Conservation (phyloP, 208 protist genomes). For the Zelonia costaricensis region DNA sequence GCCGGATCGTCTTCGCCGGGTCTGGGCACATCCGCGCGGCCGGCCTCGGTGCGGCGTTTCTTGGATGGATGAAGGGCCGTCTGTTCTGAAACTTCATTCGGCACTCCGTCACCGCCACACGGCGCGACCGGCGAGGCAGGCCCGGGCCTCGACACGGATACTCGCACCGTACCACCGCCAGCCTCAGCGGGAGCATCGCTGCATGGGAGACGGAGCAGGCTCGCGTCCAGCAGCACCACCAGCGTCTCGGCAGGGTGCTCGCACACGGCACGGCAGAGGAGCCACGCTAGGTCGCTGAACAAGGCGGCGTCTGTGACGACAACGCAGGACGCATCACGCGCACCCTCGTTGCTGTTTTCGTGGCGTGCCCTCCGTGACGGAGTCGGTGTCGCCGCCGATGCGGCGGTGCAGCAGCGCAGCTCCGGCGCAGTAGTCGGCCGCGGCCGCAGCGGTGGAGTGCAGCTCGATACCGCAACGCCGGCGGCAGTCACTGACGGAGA, state of each 20-base stretch:
- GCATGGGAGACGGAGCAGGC: neutral
- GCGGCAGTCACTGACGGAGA: too few relatives aligned
- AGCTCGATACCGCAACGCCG: neutral
- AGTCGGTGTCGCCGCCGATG: neutral
- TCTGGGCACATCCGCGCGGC: neutral
- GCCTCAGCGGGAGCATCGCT: neutral
- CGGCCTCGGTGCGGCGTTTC: neutral
- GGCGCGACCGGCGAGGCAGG: too few relatives aligned
- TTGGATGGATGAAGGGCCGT: neutral
- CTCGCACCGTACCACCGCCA: neutral
- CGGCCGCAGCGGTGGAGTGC: neutral
- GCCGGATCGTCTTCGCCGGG: neutral
- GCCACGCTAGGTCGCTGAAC: conserved; percentile 15
- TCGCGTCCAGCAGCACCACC: conserved; percentile 16
- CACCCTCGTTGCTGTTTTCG: too few relatives aligned
- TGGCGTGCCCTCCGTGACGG: neutral
- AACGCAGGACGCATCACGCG: neutral
- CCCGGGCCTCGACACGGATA: neutral
- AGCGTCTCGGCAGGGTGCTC: neutral
- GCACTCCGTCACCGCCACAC: too few relatives aligned
- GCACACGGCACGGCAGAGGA: conserved; percentile 4
- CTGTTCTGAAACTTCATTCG: too few relatives aligned
- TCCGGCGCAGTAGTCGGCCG: too few relatives aligned
- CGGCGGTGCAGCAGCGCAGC: conserved; percentile 6
- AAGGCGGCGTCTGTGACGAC: conserved; percentile 7